phyloP scores from a whole-genome alignment of 108 stramenopile species.

The Nannochloropsis salina region DNA sequence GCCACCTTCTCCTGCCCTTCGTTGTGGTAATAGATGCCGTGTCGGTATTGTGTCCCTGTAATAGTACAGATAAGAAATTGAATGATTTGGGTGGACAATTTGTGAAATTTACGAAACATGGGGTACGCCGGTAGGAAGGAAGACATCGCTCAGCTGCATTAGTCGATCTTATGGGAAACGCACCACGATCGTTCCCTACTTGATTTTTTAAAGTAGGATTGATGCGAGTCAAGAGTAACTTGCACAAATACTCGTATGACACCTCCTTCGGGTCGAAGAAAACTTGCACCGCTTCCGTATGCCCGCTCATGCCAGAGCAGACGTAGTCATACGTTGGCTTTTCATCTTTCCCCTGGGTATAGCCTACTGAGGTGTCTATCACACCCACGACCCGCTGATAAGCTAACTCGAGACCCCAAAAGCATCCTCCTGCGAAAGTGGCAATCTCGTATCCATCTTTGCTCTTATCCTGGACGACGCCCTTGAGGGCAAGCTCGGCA shows the following conservation, averaged over 20 bases:
- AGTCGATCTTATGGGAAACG: not conserved
- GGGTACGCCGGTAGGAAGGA: no score
- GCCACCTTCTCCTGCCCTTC: slow-evolving; percentile 25
- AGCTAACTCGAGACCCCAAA: slow-evolving; percentile 70
- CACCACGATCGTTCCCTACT: slow-evolving; percentile 12
- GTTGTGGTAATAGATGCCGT: slow-evolving; percentile 39
- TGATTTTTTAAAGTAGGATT: slow-evolving; percentile 20
- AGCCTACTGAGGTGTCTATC: slow-evolving; percentile 66
- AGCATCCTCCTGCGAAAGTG: slow-evolving; percentile 77
- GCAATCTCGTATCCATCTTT: slow-evolving; percentile 47
- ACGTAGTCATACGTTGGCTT: slow-evolving; percentile 70
- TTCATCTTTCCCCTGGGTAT: slow-evolving; percentile 63
- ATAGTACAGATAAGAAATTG: no score
- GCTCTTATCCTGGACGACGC: slow-evolving; percentile 30
- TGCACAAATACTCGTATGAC: slow-evolving; percentile 15
- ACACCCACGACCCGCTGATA: slow-evolving; percentile 56
- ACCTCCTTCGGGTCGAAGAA: not conserved
- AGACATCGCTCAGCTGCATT: no score
- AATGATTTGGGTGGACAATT: no score
- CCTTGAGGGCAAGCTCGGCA: not conserved
- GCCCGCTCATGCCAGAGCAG: slow-evolving; percentile 67
- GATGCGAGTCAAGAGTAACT: slow-evolving; percentile 5
- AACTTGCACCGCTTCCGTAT: slow-evolving; percentile 82
- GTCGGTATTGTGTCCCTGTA: slow-evolving; percentile 24
- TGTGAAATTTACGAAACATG: no score